A percentile compares a stretch with the other conserved stretches of the same genome.
Conservation (phyloP, 2,329 filamentous ascomycete genomes). For the Clarireedia monteithiana region DNA sequence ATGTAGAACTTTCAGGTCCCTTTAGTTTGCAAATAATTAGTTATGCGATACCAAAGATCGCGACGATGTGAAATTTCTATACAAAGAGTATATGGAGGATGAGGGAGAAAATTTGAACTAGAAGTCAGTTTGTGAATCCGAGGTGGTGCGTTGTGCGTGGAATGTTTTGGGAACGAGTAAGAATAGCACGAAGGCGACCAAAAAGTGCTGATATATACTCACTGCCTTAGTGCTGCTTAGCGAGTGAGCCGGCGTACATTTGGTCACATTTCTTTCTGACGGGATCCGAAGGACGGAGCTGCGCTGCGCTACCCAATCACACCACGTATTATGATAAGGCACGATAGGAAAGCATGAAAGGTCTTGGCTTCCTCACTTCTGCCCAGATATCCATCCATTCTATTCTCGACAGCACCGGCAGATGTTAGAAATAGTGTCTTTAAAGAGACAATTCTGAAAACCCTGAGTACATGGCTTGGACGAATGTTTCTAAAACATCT, state of each 20-base stretch:
- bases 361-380: not conserved
- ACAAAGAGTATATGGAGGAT: not conserved
- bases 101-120: not conserved
- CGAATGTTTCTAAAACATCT: slow-evolving; percentile 97
- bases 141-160: not conserved
- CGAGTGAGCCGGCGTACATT: slow-evolving; percentile 1
- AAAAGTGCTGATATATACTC: no score
- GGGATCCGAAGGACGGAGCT: not conserved
- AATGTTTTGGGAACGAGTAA: slow-evolving; percentile 2
- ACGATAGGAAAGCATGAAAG: not conserved
- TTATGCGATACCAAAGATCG: slow-evolving; percentile 15
- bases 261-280: not conserved
- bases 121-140: not conserved
- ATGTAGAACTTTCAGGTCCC: slow-evolving; percentile 16
- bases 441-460: not conserved
- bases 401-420: not conserved
- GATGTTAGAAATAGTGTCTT: not conserved
- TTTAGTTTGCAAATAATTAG: slow-evolving; percentile 19
- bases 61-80: not conserved
- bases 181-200: not conserved
- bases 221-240: not conserved
- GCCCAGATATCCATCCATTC: no score
- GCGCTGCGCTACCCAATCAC: not conserved
- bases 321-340: not conserved
- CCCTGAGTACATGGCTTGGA: slow-evolving; percentile 38